Evolutionary conservation across 2,329 filamentous ascomycete species (phyloP).

Genomic region (Waltergamsia citrina): DNA sequence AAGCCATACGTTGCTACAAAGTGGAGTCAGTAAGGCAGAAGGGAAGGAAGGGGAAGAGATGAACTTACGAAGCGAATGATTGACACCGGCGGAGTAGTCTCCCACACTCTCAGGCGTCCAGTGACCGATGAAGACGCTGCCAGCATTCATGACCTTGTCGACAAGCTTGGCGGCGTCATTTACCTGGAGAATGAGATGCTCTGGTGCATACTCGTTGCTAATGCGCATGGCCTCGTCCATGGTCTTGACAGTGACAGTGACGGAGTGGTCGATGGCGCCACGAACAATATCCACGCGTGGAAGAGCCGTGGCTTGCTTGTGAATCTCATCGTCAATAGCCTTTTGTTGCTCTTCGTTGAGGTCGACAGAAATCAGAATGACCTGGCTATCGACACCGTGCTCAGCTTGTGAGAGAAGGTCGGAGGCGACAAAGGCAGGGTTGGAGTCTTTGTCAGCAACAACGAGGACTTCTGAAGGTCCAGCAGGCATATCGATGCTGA

Average conservation of each 20-base stretch:
- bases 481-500: conserved; percentile 97
- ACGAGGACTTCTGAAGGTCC: conserved; percentile 97
- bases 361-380: conserved; percentile 80
- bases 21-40: conserved; percentile 9
- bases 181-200: conserved; percentile 91
- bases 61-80: conserved; percentile 87
- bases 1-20: conserved; percentile 84
- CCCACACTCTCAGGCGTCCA: conserved; percentile 98
- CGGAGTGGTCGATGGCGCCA: conserved; percentile 81
- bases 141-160: conserved; percentile 80
- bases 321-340: conserved; percentile 86
- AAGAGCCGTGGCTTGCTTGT: conserved; percentile 76
- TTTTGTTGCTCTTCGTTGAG: conserved; percentile 62
- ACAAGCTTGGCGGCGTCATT: conserved; percentile 66
- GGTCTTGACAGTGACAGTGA: conserved; percentile 69
- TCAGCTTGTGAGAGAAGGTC: conserved; percentile 94
- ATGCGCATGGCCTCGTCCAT: conserved; percentile 67
- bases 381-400: conserved; percentile 93
- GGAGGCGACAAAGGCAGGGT: conserved; percentile 90
- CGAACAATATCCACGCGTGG: conserved; percentile 90
- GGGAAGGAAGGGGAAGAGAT: neutral
- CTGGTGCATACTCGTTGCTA: conserved; percentile 91
- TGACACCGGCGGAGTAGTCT: conserved; percentile 96
- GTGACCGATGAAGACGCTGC: conserved; percentile 87
- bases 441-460: conserved; percentile 77